Percentiles rank a stretch among this genome's conserved stretches.
Conservation (phyloP, 805 yeast species). For the Cyberlindnera veronae region DNA sequence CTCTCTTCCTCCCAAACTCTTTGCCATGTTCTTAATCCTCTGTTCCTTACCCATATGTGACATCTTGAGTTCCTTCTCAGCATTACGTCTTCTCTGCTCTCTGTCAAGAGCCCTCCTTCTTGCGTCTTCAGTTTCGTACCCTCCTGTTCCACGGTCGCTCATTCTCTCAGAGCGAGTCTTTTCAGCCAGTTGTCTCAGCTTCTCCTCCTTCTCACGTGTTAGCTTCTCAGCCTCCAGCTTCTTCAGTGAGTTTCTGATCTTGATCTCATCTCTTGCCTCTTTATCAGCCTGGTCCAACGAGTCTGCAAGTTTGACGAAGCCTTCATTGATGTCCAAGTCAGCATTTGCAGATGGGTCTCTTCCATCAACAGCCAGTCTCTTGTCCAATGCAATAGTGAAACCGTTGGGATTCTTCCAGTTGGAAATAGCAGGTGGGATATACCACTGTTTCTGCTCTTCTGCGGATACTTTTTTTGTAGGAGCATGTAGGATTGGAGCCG, state of each 20-base stretch:
- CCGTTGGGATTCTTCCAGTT: conserved; percentile 97
- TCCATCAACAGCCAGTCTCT: conserved; percentile 56
- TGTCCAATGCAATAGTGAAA: conserved; percentile 75
- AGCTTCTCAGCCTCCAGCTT: conserved; percentile 48
- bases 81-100: conserved; percentile 42
- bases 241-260: conserved; percentile 46
- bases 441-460: conserved; percentile 78
- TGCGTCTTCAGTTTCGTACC: conserved; percentile 23
- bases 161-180: conserved; percentile 40
- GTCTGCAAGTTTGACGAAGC: conserved; percentile 58
- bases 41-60: conserved; percentile 44
- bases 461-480: conserved; percentile 48
- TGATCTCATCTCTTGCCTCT: conserved; percentile 54
- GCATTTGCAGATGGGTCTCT: conserved; percentile 33
- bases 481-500: conserved; percentile 64
- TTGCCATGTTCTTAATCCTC: conserved; percentile 40
- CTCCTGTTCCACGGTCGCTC: not conserved
- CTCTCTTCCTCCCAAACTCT: conserved; percentile 44
- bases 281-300: conserved; percentile 72
- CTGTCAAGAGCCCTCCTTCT: conserved; percentile 37
- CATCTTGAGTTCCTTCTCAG: conserved; percentile 44
- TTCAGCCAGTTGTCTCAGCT: conserved; percentile 46
- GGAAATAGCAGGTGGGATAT: conserved; percentile 86
- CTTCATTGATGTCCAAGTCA: conserved; percentile 45
- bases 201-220: conserved; percentile 46